These are phyloP conservation scores for Xylaria sp. DNA, from an alignment of 2,329 filamentous ascomycete species.

Conservation along the genomic window DNA sequence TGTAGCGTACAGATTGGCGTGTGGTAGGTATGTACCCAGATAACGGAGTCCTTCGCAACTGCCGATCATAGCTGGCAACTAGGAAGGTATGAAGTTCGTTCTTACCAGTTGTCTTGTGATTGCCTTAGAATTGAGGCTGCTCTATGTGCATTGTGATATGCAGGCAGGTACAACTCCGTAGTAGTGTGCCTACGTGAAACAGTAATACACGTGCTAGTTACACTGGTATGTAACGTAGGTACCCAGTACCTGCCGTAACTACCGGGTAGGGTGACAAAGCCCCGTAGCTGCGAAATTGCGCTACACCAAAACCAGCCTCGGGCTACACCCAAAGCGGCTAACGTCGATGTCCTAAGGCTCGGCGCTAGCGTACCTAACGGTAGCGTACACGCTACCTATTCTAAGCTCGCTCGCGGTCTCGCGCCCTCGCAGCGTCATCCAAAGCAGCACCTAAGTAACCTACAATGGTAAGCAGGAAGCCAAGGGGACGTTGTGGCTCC, in stretches of 20 bases:
- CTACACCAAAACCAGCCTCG: neutral
- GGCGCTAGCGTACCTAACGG: neutral
- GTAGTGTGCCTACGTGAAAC: too few relatives aligned
- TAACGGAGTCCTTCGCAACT: too few relatives aligned
- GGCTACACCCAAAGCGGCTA: neutral
- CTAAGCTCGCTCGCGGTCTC: neutral
- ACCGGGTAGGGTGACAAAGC: neutral
- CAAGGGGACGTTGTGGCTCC: neutral
- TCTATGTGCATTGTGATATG: too few relatives aligned
- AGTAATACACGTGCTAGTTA: neutral
- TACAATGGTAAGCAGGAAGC: neutral
- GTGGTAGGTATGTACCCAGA: too few relatives aligned
- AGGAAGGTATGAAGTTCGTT: too few relatives aligned
- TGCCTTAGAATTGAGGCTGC: too few relatives aligned
- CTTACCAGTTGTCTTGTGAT: too few relatives aligned
- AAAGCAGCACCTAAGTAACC: slow-evolving; percentile 1
- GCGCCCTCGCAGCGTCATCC: slow-evolving; percentile 7
- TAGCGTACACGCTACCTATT: neutral
- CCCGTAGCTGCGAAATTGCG: neutral
- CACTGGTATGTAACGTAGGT: neutral
- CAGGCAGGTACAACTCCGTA: neutral
- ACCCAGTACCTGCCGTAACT: neutral
- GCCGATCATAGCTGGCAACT: too few relatives aligned
- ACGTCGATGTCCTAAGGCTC: neutral
- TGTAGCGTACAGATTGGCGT: too few relatives aligned